These are phyloP conservation scores for Aspergillus hortae DNA, from an alignment of 2,329 filamentous ascomycete species.

Conservation along the genomic window DNA sequence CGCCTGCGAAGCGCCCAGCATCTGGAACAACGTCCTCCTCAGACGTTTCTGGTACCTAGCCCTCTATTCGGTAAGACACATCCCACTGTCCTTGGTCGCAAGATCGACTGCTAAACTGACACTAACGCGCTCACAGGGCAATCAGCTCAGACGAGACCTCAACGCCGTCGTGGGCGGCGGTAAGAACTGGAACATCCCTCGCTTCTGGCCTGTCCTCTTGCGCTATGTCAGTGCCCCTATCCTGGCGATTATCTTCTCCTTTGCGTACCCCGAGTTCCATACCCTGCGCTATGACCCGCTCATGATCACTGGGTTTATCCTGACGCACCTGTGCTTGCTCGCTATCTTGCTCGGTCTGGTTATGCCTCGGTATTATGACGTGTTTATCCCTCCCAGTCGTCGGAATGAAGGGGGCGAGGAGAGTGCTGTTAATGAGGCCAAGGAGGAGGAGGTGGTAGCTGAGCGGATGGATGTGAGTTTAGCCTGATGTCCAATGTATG, in stretches of 20 bases:
- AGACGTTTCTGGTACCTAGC: constrained; percentile 52
- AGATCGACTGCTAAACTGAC: neutral
- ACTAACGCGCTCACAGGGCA: constrained; percentile 39
- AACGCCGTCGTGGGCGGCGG: constrained; percentile 53
- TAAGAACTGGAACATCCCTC: constrained; percentile 56
- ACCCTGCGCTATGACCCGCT: constrained; percentile 48
- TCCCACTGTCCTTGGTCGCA: too few relatives aligned
- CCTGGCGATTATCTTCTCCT: constrained; percentile 51
- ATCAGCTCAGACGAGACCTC: constrained; percentile 55
- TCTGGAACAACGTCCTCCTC: constrained; percentile 41
- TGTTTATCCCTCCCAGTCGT: constrained; percentile 49
- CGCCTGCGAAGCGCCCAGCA: constrained; percentile 36
- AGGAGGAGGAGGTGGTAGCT: neutral
- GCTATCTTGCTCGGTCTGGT: constrained; percentile 49
- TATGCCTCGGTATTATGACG: constrained; percentile 53
- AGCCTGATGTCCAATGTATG: neutral
- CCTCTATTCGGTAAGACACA: constrained; percentile 54
- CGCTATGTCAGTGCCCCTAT: constrained; percentile 51
- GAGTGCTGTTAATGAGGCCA: neutral
- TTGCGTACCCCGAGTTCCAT: constrained; percentile 52
- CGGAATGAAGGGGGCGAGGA: constrained; percentile 40
- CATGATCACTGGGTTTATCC: constrained; percentile 49
- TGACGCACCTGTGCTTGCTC: constrained; percentile 48
- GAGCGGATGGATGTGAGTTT: too few relatives aligned
- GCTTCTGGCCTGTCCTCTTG: constrained; percentile 49